These are phyloP conservation scores for Malassezia vespertilionis DNA, from an alignment of 1,284 basidiomycete genomes.

Conservation along the genomic window DNA sequence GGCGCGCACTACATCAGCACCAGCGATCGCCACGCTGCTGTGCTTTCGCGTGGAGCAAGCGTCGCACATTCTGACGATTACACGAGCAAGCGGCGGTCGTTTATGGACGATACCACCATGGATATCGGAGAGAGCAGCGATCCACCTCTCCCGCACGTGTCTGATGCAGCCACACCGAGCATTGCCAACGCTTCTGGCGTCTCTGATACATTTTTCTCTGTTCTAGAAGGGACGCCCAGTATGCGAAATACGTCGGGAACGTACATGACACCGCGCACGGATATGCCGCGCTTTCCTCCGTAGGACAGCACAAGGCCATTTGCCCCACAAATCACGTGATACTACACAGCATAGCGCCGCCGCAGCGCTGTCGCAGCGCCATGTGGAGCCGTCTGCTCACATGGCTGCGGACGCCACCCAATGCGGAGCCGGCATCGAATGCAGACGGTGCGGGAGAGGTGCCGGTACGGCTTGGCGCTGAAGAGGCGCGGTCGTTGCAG, in stretches of 20 bases:
- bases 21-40: not conserved
- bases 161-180: not conserved
- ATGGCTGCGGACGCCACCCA: not conserved
- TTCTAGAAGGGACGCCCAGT: not conserved
- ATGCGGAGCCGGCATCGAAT: no score
- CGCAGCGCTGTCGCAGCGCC: no score
- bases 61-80: not conserved
- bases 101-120: conserved; percentile 8
- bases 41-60: not conserved
- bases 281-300: no score
- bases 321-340: no score
- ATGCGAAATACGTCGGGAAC: not conserved
- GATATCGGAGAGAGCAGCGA: not conserved
- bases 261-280: not conserved
- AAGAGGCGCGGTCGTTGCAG: no score
- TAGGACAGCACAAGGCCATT: no score
- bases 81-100: conserved; percentile 9
- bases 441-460: not conserved
- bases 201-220: conserved; percentile 9
- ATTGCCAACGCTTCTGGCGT: not conserved
- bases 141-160: not conserved
- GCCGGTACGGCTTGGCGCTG: no score
- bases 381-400: not conserved
- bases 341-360: no score
- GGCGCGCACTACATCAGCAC: conserved; percentile 4